A percentile compares a stretch with the other conserved stretches of the same genome.
Conservation (phyloP, 228 moss, liverwort and hornwort genomes). For the Sphagnum magellanicum region DNA sequence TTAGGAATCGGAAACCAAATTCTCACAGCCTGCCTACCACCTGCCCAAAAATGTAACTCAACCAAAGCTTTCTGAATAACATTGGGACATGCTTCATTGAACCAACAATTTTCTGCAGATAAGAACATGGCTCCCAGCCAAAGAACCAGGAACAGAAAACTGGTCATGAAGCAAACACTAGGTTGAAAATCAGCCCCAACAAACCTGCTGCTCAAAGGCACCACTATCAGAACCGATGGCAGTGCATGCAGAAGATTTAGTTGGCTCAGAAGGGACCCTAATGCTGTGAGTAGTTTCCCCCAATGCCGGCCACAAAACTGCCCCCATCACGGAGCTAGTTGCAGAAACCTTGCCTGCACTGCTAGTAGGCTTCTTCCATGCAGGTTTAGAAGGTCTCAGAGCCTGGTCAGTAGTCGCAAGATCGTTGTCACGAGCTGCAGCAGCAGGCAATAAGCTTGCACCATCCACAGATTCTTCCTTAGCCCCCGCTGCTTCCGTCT, state of each 20-base stretch:
- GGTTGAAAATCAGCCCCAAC: not conserved
- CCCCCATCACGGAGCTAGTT: slow-evolving; percentile 86
- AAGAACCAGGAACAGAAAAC: not conserved
- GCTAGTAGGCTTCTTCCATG: slow-evolving; percentile 76
- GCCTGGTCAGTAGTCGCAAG: slow-evolving; percentile 22
- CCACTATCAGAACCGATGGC: slow-evolving; percentile 30
- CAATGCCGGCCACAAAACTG: slow-evolving; percentile 89
- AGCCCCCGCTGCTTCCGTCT: slow-evolving; percentile 35
- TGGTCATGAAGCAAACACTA: slow-evolving; percentile 7
- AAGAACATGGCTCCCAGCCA: not conserved
- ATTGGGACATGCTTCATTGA: too few relatives aligned
- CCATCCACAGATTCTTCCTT: slow-evolving; percentile 2
- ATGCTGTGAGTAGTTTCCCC: slow-evolving; percentile 72
- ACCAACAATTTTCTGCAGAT: too few relatives aligned
- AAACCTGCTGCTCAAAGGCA: slow-evolving; percentile 59
- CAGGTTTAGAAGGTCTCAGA: slow-evolving; percentile 70
- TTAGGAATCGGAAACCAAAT: not conserved
- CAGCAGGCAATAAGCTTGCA: not conserved
- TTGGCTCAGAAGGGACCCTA: slow-evolving; percentile 47
- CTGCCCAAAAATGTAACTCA: too few relatives aligned
- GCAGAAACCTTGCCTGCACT: slow-evolving; percentile 43
- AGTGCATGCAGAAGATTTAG: slow-evolving; percentile 17
- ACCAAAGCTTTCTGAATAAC: too few relatives aligned
- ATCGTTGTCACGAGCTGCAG: slow-evolving; percentile 7
- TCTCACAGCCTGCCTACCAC: too few relatives aligned